These are phyloP conservation scores for Solanum hybrid DNA, from an alignment of 305 asterid species.

Conservation along the genomic window DNA sequence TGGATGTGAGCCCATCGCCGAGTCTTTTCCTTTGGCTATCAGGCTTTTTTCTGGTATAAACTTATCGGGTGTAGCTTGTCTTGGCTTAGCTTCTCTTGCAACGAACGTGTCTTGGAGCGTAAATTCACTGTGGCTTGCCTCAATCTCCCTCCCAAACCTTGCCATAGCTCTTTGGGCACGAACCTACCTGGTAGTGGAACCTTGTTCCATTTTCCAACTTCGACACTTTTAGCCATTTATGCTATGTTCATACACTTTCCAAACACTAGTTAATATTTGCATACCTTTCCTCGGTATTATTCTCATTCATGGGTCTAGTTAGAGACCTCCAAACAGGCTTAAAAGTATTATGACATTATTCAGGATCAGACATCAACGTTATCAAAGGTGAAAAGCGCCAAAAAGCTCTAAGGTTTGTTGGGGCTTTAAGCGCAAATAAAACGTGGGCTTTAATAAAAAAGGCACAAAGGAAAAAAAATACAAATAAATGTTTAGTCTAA, in stretches of 20 bases:
- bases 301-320: background rate
- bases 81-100: background rate
- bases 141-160: background rate
- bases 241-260: background rate
- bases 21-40: background rate
- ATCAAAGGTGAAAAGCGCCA: background rate
- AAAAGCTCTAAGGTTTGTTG: background rate
- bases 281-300: background rate
- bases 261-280: background rate
- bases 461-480: background rate
- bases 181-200: background rate
- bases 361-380: background rate
- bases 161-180: background rate
- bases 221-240: background rate
- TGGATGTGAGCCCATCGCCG: background rate
- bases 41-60: background rate
- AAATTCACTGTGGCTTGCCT: background rate
- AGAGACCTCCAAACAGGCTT: background rate
- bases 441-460: background rate
- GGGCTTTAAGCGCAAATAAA: background rate
- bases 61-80: background rate
- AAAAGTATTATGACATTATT: background rate
- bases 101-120: background rate
- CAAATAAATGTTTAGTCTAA: background rate
- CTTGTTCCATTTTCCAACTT: background rate